phyloP scores from a whole-genome alignment of 2,329 filamentous ascomycete genomes.

The Paradendryphiella salina region DNA sequence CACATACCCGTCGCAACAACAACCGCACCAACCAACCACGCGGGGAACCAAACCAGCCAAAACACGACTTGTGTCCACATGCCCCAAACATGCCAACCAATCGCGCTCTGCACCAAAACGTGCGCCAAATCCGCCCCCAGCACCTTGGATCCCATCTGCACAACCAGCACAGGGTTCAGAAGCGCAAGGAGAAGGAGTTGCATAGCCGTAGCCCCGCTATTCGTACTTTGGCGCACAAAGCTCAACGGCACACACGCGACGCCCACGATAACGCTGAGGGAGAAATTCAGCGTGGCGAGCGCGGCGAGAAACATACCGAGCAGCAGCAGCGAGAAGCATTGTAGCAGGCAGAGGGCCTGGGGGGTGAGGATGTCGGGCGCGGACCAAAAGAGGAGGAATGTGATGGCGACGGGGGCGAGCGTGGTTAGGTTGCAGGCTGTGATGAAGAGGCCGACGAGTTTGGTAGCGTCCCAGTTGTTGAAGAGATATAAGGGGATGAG shows the following conservation, averaged over 20 bases:
- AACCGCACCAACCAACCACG: slow-evolving; percentile 69
- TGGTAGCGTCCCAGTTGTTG: slow-evolving; percentile 67
- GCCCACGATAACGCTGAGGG: slow-evolving; percentile 81
- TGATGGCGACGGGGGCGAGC: slow-evolving; percentile 38
- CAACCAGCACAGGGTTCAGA: slow-evolving; percentile 43
- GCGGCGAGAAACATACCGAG: slow-evolving; percentile 90
- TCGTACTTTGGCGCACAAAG: slow-evolving; percentile 60
- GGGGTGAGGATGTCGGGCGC: slow-evolving; percentile 56
- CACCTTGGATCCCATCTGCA: slow-evolving; percentile 30
- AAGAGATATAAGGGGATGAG: slow-evolving; percentile 84
- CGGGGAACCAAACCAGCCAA: slow-evolving; percentile 97
- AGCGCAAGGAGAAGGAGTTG: slow-evolving; percentile 28
- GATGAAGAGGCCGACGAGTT: slow-evolving; percentile 33
- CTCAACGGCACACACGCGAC: slow-evolving; percentile 75
- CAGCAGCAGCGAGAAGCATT: slow-evolving; percentile 89
- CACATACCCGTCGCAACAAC: slow-evolving; percentile 35
- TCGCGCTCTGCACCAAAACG: slow-evolving; percentile 72
- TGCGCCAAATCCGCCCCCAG: slow-evolving; percentile 50
- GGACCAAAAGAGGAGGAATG: slow-evolving; percentile 31
- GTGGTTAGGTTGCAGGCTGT: slow-evolving; percentile 41
- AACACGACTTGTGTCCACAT: slow-evolving; percentile 86
- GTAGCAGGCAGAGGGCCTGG: slow-evolving; percentile 77
- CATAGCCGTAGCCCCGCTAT: slow-evolving; percentile 10
- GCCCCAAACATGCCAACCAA: slow-evolving; percentile 87
- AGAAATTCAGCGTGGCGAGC: slow-evolving; percentile 95